Evolutionary conservation across 1,139 yeast species (phyloP), one percentile per base, ranked within the genome.

Genomic region (Kurtzmaniella quercitrusa): DNA sequence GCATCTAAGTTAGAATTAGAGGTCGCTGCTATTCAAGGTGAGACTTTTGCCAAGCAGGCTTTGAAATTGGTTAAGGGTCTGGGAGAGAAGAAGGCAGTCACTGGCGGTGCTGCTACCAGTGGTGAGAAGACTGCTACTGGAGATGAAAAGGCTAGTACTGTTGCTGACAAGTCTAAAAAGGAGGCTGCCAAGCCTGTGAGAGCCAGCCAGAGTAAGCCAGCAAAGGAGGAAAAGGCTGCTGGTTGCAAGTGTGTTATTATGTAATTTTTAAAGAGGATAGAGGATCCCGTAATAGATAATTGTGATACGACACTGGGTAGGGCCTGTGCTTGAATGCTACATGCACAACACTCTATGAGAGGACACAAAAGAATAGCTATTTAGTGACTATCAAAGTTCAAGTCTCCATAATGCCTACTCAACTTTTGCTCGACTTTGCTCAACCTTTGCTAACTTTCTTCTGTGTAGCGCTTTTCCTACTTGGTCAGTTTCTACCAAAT

Each of bases 11-110:
- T 64, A 39, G 82, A 76, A 53, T 56, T 63, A 55, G 59, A 61
- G 42, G 51, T 71, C 39, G 77, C 75, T 23, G 46, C 44, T n/a
- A 48, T 48, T 38, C 81, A 76, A 55, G 81, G 79, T 58, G 57
- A 62, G 38, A 50, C 57, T 25, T 76, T 75, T 51, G 71, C 70
- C 41, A 55, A 53, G 8, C 48, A 58, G 15, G 75, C 73, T n/a
- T 39, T 51, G 31, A 68, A 65, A 49, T 54, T 60, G 41, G 52
- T 51, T 37, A 41, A 42, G 36, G 2, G 37, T 5, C 14, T 17
- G 14, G 8, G 18, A 12, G 38, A 12, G 18, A 12, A 46, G 46
- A 34, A 40, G 19, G 27, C 37, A 15, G 29, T 34, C 19, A 48
- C 46, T 34, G 25, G 45, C 29, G 39, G 40, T 19, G 40, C 43